A percentile compares a stretch with the other conserved stretches of the same genome.
phyloP scores from a whole-genome alignment of 352 stramenopile genomes.

The Pythium plurisporium region DNA sequence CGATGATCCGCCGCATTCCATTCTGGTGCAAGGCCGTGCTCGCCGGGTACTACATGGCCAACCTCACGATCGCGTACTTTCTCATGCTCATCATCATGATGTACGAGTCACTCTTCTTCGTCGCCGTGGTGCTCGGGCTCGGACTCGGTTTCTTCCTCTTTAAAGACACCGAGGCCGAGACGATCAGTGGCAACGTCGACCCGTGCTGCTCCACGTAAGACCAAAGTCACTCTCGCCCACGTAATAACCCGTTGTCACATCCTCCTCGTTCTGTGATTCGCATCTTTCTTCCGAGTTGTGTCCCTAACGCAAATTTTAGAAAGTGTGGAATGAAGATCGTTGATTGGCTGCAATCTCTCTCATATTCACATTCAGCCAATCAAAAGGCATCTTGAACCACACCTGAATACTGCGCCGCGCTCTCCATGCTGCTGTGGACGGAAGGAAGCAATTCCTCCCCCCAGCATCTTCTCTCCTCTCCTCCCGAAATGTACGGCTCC shows the following conservation, averaged over 20 bases:
- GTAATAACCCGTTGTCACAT: too few species aligned
- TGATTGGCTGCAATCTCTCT: neutral
- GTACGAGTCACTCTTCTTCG: conserved; percentile 79
- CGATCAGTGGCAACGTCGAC: conserved; percentile 59
- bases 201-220: conserved; percentile 54
- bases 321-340: too few species aligned
- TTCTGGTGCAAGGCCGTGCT: conserved; percentile 64
- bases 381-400: neutral
- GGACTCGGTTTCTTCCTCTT: conserved; percentile 74
- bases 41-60: conserved; percentile 67
- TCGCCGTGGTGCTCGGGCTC: conserved; percentile 35
- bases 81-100: conserved; percentile 87
- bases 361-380: neutral
- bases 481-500: conserved; percentile 27
- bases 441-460: conserved; percentile 48
- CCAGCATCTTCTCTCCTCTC: too few species aligned
- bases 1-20: conserved; percentile 51
- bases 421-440: conserved; percentile 33
- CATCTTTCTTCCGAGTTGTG: too few species aligned
- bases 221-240: too few species aligned
- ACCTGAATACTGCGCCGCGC: neutral
- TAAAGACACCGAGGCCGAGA: conserved; percentile 73
- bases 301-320: too few species aligned
- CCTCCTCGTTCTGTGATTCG: too few species aligned
- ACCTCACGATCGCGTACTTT: conserved; percentile 73